These are phyloP conservation scores for Lachancea lanzarotensis DNA, from an alignment of 805 yeast species.

Conservation along the genomic window DNA sequence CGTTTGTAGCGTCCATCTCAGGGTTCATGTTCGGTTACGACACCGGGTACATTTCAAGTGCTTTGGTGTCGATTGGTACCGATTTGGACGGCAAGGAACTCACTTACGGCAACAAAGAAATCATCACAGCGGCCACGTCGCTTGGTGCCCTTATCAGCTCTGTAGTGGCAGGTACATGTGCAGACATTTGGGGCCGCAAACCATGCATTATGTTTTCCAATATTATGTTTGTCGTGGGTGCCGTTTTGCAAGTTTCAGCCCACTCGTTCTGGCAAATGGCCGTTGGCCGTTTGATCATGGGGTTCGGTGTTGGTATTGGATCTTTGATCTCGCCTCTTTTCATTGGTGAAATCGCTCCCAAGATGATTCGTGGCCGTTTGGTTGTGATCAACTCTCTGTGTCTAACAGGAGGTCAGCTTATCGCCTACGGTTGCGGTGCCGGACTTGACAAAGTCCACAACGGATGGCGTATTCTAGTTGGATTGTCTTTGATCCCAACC, in stretches of 20 bases:
- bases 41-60: conserved; percentile 94
- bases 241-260: conserved; percentile 76
- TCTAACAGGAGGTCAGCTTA: conserved; percentile 90
- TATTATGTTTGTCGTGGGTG: conserved; percentile 75
- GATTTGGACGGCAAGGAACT: conserved; percentile 58
- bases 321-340: conserved; percentile 91
- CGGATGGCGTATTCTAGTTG: conserved; percentile 94
- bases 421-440: conserved; percentile 92
- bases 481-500: conserved; percentile 84
- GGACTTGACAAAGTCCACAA: conserved; percentile 65
- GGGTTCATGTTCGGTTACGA: conserved; percentile 98
- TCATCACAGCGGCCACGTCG: conserved; percentile 91
- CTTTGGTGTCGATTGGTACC: conserved; percentile 76
- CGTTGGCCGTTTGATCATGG: conserved; percentile 85
- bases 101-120: conserved; percentile 74
- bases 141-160: conserved; percentile 86
- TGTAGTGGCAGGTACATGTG: conserved; percentile 68
- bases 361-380: conserved; percentile 83
- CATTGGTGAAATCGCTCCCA: conserved; percentile 88
- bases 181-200: conserved; percentile 81
- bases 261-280: conserved; percentile 86
- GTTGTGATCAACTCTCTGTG: conserved; percentile 84
- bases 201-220: conserved; percentile 80
- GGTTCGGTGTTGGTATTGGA: conserved; percentile 94
- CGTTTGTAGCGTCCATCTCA: conserved; percentile 77